Evolutionary conservation across 345 rosid species (phyloP).

Genomic region (Moringa oleifera): DNA sequence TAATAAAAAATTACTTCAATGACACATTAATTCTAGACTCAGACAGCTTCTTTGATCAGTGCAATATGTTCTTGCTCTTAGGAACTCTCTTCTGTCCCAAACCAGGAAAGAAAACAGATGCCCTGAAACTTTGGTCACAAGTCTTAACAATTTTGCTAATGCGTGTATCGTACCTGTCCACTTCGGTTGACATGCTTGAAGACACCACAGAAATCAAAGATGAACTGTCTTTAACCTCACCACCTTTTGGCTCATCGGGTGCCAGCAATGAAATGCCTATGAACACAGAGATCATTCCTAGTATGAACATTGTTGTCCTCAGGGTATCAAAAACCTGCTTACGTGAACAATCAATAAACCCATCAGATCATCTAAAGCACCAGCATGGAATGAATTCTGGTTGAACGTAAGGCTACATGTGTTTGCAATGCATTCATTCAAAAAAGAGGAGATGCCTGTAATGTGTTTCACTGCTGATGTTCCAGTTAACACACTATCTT

Average conservation of each 20-base stretch:
- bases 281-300: constrained; percentile 84
- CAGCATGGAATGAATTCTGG: neutral
- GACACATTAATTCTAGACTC: too few relatives aligned
- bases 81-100: neutral
- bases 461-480: neutral
- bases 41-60: neutral
- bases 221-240: constrained; percentile 64
- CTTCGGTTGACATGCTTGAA: constrained; percentile 50
- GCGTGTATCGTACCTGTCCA: constrained; percentile 51
- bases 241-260: constrained; percentile 88
- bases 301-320: constrained; percentile 92
- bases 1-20: too few relatives aligned
- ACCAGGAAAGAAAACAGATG: neutral
- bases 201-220: constrained; percentile 45
- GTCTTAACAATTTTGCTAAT: neutral
- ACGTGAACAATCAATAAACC: constrained; percentile 1
- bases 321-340: constrained; percentile 79
- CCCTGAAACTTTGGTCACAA: too few relatives aligned
- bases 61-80: too few relatives aligned
- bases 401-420: neutral
- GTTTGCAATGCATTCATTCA: neutral
- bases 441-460: neutral
- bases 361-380: neutral
- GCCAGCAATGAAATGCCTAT: constrained; percentile 88
- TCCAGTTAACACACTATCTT: neutral